Evolutionary conservation across 1,284 basidiomycete genomes (phyloP).

Genomic region (Apiotrichum sp.): DNA sequence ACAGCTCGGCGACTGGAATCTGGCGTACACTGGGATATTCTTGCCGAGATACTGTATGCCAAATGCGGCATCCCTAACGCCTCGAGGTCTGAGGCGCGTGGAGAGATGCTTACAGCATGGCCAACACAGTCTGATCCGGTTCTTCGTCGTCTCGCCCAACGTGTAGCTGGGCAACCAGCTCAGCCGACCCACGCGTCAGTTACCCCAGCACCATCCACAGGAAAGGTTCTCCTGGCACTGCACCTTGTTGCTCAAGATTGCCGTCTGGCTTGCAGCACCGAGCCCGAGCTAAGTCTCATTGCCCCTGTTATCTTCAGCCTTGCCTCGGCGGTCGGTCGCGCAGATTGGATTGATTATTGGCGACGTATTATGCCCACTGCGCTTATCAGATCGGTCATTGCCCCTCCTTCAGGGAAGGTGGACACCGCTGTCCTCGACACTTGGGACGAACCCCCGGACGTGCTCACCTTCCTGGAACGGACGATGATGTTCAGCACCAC

Average conservation of each 20-base stretch:
- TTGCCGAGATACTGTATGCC: conserved; percentile 39
- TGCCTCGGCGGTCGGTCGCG: conserved; percentile 57
- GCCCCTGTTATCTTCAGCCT: conserved; percentile 62
- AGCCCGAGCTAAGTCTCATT: conserved; percentile 56
- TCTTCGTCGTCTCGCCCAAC: conserved; percentile 49
- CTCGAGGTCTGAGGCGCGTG: not conserved
- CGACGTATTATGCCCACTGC: conserved; percentile 63
- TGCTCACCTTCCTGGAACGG: conserved; percentile 40
- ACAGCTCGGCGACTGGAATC: not conserved
- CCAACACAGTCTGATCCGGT: conserved; percentile 37
- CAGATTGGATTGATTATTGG: conserved; percentile 86
- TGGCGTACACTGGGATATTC: conserved; percentile 7
- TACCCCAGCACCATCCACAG: not conserved
- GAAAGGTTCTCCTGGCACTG: conserved; percentile 55
- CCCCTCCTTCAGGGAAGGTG: not conserved
- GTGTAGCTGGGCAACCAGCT: too few relatives aligned
- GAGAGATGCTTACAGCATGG: not conserved
- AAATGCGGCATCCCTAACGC: conserved; percentile 5
- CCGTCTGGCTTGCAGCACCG: conserved; percentile 43
- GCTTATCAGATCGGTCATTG: not conserved
- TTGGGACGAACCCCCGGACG: conserved; percentile 43
- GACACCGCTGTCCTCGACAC: conserved; percentile 29
- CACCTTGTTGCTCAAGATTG: conserved; percentile 66
- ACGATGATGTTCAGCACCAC: conserved; percentile 16
- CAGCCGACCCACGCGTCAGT: not conserved